phyloP scores from a whole-genome alignment of 352 stramenopile species.

The Phytophthora ohioensis region DNA sequence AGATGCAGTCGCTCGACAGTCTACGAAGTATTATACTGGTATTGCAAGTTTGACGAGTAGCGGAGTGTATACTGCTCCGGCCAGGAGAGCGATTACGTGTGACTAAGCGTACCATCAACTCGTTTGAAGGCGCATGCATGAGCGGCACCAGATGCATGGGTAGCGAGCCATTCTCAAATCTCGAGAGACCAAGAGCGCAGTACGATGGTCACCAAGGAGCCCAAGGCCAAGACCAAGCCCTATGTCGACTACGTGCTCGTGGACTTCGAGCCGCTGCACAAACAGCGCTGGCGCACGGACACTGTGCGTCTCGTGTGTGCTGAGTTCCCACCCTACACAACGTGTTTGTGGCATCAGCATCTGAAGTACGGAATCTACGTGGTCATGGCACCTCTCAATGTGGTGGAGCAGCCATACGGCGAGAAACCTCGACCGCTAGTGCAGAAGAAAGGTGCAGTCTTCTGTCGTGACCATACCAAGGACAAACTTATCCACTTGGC shows the following conservation, averaged over 20 bases:
- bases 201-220: constrained; percentile 8
- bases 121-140: no score
- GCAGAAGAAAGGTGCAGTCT: constrained; percentile 47
- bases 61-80: no score
- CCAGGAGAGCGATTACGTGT: no score
- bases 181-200: background rate
- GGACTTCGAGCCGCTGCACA: constrained; percentile 57
- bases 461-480: constrained; percentile 62
- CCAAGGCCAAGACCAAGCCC: constrained; percentile 4
- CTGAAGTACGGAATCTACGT: constrained; percentile 60
- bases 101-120: no score
- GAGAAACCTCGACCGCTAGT: constrained; percentile 30
- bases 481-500: constrained; percentile 56
- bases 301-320: constrained; percentile 47
- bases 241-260: constrained; percentile 51
- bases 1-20: no score
- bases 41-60: no score
- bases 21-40: no score
- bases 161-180: constrained; percentile 23
- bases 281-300: constrained; percentile 50
- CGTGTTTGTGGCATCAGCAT: constrained; percentile 58
- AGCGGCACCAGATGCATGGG: background rate
- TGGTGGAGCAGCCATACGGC: constrained; percentile 40
- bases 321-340: constrained; percentile 48
- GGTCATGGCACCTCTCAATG: constrained; percentile 44